Percentiles rank a stretch among this genome's conserved stretches.
Conservation (phyloP, 139 green algal genomes). For the Eudorina sp. region DNA sequence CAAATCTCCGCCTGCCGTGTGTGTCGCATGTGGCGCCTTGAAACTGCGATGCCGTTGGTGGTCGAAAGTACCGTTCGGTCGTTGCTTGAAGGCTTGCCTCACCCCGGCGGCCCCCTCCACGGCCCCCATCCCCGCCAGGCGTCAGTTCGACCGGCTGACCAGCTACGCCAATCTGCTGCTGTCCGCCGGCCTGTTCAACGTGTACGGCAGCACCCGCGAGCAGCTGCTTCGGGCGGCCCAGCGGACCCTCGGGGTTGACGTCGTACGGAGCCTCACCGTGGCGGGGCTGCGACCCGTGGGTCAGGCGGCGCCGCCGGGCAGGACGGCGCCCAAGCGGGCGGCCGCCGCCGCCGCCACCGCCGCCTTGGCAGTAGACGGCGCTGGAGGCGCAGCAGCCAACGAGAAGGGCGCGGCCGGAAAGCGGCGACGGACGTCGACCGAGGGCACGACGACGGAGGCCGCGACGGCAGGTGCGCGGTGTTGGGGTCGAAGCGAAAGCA, state of each 20-base stretch:
- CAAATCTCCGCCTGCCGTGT: too few relatives aligned
- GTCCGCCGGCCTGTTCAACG: conserved; percentile 34
- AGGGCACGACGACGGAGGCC: not conserved
- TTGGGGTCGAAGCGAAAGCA: too few relatives aligned
- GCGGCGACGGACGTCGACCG: not conserved
- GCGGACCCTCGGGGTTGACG: not conserved
- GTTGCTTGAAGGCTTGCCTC: not conserved
- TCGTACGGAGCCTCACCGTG: conserved; percentile 19
- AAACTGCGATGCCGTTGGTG: too few relatives aligned
- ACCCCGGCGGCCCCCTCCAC: not conserved
- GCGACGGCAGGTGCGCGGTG: not conserved
- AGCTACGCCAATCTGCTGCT: conserved; percentile 42
- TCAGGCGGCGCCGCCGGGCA: not conserved
- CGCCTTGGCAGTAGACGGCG: not conserved
- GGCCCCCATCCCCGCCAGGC: not conserved
- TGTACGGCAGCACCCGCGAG: conserved; percentile 49
- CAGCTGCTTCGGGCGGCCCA: conserved; percentile 47
- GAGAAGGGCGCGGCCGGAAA: too few relatives aligned
- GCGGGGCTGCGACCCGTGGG: not conserved
- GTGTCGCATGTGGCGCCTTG: too few relatives aligned
- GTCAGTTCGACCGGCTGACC: conserved; percentile 50
- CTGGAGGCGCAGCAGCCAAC: too few relatives aligned
- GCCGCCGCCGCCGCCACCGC: not conserved
- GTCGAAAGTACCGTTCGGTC: too few relatives aligned
- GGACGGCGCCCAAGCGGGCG: not conserved